A percentile compares a stretch with the other conserved stretches of the same genome.
phyloP scores from a whole-genome alignment of 306 rosid species.

The Trifolium dubium region DNA sequence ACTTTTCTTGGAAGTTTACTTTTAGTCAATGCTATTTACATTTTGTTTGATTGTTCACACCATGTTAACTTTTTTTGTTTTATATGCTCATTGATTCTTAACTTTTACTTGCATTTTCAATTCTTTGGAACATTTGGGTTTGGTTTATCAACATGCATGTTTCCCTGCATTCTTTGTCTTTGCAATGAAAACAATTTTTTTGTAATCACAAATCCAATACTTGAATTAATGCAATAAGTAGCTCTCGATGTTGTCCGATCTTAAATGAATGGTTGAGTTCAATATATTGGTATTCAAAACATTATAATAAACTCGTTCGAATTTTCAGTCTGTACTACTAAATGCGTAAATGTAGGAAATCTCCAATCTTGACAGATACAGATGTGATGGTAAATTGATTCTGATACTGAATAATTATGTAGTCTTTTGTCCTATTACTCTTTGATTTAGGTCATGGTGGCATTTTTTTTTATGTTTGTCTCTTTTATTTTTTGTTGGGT shows the following conservation, averaged over 20 bases:
- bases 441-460: too few species aligned
- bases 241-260: background rate
- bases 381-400: too few species aligned
- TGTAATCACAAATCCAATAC: background rate
- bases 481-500: too few species aligned
- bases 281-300: background rate
- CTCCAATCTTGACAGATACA: too few species aligned
- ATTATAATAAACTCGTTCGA: background rate
- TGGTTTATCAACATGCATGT: background rate
- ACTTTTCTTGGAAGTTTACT: constrained; percentile 24
- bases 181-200: background rate
- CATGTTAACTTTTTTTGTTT: background rate
- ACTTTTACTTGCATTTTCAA: background rate
- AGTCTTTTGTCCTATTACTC: too few species aligned
- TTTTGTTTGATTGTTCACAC: constrained; percentile 3
- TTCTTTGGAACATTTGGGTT: background rate
- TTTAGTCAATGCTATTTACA: background rate
- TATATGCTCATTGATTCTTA: background rate
- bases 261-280: background rate
- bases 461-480: too few species aligned
- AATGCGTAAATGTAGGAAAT: too few species aligned
- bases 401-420: too few species aligned
- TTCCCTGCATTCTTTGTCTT: background rate
- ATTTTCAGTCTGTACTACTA: too few species aligned
- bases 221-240: background rate